Conservation (phyloP, 2,329 filamentous ascomycete species). For the Dichotomopilus funicola region DNA sequence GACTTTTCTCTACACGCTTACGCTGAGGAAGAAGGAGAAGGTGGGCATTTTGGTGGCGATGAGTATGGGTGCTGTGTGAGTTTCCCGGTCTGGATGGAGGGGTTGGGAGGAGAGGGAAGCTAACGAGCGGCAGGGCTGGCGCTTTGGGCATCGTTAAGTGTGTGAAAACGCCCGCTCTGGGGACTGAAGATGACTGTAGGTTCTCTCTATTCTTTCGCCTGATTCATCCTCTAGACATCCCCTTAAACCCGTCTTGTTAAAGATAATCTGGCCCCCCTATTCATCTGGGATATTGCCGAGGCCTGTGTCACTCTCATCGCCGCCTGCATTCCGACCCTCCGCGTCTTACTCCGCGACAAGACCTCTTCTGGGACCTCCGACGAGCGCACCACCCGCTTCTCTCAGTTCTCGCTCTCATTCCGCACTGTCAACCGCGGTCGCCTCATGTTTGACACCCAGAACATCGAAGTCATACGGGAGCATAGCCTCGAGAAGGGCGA, state of each 20-base stretch:
- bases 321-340: conserved; percentile 1
- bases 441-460: too few species aligned
- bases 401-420: too few species aligned
- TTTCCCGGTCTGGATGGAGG: not conserved
- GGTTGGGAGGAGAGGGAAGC: not conserved
- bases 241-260: too few species aligned
- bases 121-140: not conserved
- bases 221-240: too few species aligned
- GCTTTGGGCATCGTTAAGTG: conserved; percentile 1
- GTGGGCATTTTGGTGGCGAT: not conserved
- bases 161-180: not conserved
- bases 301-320: conserved; percentile 1
- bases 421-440: too few species aligned
- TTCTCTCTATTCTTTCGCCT: not conserved
- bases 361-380: not conserved
- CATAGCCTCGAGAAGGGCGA: too few species aligned
- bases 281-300: conserved; percentile 1
- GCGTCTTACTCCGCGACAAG: not conserved
- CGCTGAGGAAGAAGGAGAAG: not conserved
- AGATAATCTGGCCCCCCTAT: not conserved
- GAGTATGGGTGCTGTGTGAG: conserved; percentile 4
- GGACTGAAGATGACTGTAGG: not conserved
- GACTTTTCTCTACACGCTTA: not conserved
- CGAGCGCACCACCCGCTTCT: too few species aligned
- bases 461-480: too few species aligned